Percentiles rank a stretch among this genome's conserved stretches.
Evolutionary conservation across 768 basidiomycete genomes (phyloP).

Genomic region (Leccinum incarnatum): DNA sequence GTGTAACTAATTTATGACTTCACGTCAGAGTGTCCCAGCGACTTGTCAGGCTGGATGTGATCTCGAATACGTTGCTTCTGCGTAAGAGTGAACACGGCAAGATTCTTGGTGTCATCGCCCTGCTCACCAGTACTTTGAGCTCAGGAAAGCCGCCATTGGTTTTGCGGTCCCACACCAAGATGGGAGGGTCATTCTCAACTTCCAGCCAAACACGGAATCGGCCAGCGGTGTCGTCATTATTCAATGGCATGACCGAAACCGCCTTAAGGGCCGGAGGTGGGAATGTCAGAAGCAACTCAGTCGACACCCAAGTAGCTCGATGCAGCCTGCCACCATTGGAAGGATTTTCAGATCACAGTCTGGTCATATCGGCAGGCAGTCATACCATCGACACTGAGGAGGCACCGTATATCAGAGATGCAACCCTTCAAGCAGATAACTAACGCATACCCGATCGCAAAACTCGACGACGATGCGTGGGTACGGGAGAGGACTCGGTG

Average conservation of each 20-base stretch:
- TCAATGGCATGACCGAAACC: constrained; percentile 72
- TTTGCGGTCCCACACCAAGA: constrained; percentile 87
- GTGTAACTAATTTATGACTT: constrained; percentile 27
- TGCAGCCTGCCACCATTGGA: constrained; percentile 62
- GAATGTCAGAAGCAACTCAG: constrained; percentile 89
- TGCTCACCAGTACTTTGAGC: constrained; percentile 72
- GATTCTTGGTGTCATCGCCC: neutral
- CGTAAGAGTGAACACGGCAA: constrained; percentile 4
- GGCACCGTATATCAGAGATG: constrained; percentile 6
- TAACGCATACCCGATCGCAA: constrained; percentile 73
- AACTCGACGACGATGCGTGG: constrained; percentile 85
- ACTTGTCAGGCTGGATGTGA: constrained; percentile 72
- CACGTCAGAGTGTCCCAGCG: constrained; percentile 87
- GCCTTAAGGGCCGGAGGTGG: constrained; percentile 68
- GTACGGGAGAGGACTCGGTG: constrained; percentile 44
- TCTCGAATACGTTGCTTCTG: constrained; percentile 92
- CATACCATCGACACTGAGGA: constrained; percentile 76
- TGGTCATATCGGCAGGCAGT: neutral
- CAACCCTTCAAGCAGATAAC: neutral
- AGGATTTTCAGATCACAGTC: neutral
- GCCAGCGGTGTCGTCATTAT: constrained; percentile 79
- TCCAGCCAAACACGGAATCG: constrained; percentile 90
- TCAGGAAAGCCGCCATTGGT: constrained; percentile 91
- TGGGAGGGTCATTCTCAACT: constrained; percentile 32
- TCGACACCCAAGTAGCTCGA: constrained; percentile 90